Evolutionary conservation across 2,329 filamentous ascomycete genomes (phyloP).

Genomic region (Fusarium armeniacum): DNA sequence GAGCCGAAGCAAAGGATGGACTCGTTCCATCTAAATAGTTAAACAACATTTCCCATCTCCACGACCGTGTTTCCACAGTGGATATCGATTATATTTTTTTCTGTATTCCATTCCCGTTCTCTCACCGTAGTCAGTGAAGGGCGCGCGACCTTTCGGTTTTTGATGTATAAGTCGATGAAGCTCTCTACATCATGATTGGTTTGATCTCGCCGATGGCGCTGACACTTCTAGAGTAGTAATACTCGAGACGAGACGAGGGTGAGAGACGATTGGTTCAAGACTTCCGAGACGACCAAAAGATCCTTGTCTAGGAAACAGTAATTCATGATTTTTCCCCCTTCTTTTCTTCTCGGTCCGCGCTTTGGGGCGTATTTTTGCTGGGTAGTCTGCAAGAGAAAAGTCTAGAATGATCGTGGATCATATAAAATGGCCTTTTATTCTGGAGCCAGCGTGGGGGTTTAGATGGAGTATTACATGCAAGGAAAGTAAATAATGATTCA

Average conservation of each 20-base stretch:
- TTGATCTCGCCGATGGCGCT: slow-evolving; percentile 23
- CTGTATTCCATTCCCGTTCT: neutral
- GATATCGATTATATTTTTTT: slow-evolving; percentile 10
- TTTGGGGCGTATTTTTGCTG: slow-evolving; percentile 2
- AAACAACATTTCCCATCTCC: slow-evolving; percentile 11
- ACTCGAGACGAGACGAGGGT: slow-evolving; percentile 2
- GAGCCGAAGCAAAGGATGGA: neutral
- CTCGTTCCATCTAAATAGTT: slow-evolving; percentile 19
- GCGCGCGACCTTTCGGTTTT: slow-evolving; percentile 21
- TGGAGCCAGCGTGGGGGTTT: slow-evolving; percentile 6
- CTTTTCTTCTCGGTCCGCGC: slow-evolving; percentile 1
- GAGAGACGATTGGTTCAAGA: slow-evolving; percentile 4
- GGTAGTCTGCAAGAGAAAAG: slow-evolving; percentile 1
- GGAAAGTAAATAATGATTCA: neutral
- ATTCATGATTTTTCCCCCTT: neutral
- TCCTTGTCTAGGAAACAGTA: slow-evolving; percentile 2
- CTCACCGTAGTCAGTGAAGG: slow-evolving; percentile 12
- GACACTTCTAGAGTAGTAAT: neutral
- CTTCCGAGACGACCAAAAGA: slow-evolving; percentile 1
- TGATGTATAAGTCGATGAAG: slow-evolving; percentile 13
- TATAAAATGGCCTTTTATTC: neutral
- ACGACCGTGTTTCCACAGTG: slow-evolving; percentile 30
- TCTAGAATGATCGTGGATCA: slow-evolving; percentile 12
- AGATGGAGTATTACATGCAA: neutral
- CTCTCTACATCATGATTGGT: slow-evolving; percentile 25